Conservation (phyloP, 495 filamentous ascomycete species). For the Penicillium turbatum region DNA sequence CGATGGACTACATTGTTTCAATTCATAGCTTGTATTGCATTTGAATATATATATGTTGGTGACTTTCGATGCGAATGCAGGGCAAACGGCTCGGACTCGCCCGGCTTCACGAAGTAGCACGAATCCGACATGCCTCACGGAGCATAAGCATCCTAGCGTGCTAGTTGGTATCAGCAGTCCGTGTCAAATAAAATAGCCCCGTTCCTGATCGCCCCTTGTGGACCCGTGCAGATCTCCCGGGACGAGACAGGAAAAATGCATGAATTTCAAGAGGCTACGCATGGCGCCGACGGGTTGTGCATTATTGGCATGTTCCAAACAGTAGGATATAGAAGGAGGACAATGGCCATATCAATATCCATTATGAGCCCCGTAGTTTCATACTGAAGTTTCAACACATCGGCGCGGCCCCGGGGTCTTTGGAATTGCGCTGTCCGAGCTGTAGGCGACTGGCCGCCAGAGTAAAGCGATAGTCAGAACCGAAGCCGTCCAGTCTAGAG, state of each 20-base stretch:
- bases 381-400: slow-evolving; percentile 11
- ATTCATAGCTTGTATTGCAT: not conserved
- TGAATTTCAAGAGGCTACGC: not conserved
- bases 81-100: not conserved
- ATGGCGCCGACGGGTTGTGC: not conserved
- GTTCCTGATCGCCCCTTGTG: not conserved
- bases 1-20: not conserved
- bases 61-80: not conserved
- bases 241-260: not conserved
- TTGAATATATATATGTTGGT: not conserved
- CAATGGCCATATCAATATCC: slow-evolving; percentile 15
- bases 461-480: slow-evolving; percentile 17
- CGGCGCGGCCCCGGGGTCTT: slow-evolving; percentile 17
- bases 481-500: slow-evolving; percentile 16
- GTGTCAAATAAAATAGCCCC: not conserved
- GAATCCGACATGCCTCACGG: slow-evolving; percentile 3
- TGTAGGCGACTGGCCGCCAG: slow-evolving; percentile 19
- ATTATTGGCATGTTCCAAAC: slow-evolving; percentile 15
- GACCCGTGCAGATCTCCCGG: not conserved
- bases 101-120: not conserved
- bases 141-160: not conserved
- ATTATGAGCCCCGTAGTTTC: slow-evolving; percentile 22
- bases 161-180: not conserved
- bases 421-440: slow-evolving; percentile 15
- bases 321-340: slow-evolving; percentile 16